Base-by-base conservation (phyloP, 2,329 filamentous ascomycete species). In the Phaeosphaeria sp. region DNA sequence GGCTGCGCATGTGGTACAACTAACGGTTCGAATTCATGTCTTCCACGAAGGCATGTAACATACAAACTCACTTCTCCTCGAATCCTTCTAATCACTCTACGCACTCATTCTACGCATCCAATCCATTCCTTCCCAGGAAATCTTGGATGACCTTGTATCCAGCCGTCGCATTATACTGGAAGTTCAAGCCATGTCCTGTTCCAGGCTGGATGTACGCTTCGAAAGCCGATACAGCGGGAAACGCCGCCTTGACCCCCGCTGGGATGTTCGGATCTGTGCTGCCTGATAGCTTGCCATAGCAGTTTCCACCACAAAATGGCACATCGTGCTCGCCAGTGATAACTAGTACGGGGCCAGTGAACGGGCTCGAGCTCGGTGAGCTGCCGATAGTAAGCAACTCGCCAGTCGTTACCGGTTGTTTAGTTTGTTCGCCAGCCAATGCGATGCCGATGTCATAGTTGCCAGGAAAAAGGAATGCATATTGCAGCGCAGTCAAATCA, bases 301-400 rank as follows among this genome's bases (percentile, higher is more conserved):
- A 89, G 72, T 89, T 83, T 24, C 86, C 85, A 3, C 87, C 87
- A 57, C 88, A 90, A 72, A 86, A 89, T 6, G 84, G 82, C 49
- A 87, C 83, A 33, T 77, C 74, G 27, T 65, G 55, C 27, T 70
- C 61, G 17, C 87, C 87, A 30, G 86, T 88, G 56, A 89, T 80
- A 49, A 89, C 79, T 46, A 87, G 73, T 0, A 87, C 85, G 0
- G 87, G 85, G 0, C 86, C 87, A 1, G 68, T 74, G 65, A 85
- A 87, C 0, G 69, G 59, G 52, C 75, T 76, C 6, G 42, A 57
- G 59, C 64, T 61, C 0, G 74, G 77, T 1, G 77, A 71, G 15
- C 70, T 76, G 3, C 79, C 82, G 5, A 88, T 71, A 1, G 86
- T 89, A 43, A 89, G 71, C 1, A 89, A 68, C 71, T 89, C 87